Base-by-base conservation (phyloP, 1,139 yeast species). In the Casaregolazyma lundiana region DNA sequence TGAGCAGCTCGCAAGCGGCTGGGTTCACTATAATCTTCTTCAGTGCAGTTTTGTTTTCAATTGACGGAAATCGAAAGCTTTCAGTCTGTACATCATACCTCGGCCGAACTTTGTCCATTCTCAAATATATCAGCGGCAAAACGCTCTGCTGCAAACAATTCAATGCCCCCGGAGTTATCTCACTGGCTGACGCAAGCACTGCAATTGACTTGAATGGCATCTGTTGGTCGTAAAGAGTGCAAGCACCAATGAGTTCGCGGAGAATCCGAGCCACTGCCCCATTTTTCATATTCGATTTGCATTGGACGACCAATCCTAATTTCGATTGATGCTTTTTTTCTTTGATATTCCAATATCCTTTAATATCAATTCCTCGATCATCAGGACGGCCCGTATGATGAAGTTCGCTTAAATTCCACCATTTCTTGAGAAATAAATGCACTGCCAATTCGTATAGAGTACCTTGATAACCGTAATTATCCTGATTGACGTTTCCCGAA, bases 311-410 rank as follows among this genome's bases (percentile, higher is more conserved):
- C 4, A 38, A 4, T 21, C 35, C 35, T 1, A 40, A 16, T 11
- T 19, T 18, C 4, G 18, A 13, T 6, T 21, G 13, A 16, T 34
- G 16, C 20, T 4, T 26, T 7, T 22, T 11, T 17, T 24, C 18
- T 15, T 26, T 11, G 7, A 17, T 11, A 32, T 11, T 18, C 44
- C 44, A 41, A 13, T 34, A 22, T n/a, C 38, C 44, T 16, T 21
- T 34, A 15, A 41, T 19, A 22, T 41, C 44, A 11, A 41, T 32
- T n/a, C 44, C 44, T 32, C 35, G 24, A 17, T 41, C 44, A 16
- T 34, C 38, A 24, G 30, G 18, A n/a, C 35, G 26, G 11, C 44
- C 44, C 7, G 35, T 15, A n/a, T 22, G 39, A 15, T 20, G 24
- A 6, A 41, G 18, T 15, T 35, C 9, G 9, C 24, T 11, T 7